These are phyloP conservation scores for Claviceps quebecensis DNA, from an alignment of 2,329 filamentous ascomycete species.

Conservation along the genomic window DNA sequence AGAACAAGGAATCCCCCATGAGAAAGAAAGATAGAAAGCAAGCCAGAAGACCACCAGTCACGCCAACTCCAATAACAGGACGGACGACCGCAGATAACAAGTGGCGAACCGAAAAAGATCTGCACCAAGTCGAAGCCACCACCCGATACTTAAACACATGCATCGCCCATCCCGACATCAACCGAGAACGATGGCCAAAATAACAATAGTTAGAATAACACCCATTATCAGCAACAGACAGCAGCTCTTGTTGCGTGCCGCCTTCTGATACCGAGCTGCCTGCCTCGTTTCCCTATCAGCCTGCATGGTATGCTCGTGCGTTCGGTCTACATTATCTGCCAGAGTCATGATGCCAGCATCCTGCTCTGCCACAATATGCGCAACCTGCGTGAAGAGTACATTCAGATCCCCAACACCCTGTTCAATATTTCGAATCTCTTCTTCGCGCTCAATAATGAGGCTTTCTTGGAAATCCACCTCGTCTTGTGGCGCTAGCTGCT, in stretches of 20 bases:
- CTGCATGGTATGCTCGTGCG: constrained; percentile 66
- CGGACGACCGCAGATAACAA: not conserved
- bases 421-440: constrained; percentile 95
- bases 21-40: not conserved
- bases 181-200: constrained; percentile 72
- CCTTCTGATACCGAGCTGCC: constrained; percentile 87
- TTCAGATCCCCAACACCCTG: constrained; percentile 92
- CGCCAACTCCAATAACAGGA: constrained; percentile 5
- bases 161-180: constrained; percentile 22
- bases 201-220: constrained; percentile 76
- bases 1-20: not conserved
- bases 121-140: not conserved
- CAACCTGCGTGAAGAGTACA: constrained; percentile 94
- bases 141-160: not conserved
- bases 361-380: constrained; percentile 90
- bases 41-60: not conserved
- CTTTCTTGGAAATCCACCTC: constrained; percentile 97
- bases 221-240: constrained; percentile 79
- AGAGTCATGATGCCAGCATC: constrained; percentile 78
- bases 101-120: not conserved
- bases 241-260: constrained; percentile 85
- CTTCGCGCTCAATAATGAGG: constrained; percentile 88
- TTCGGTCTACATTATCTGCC: constrained; percentile 72
- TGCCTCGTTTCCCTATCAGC: constrained; percentile 76
- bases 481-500: constrained; percentile 74